Base-by-base conservation (phyloP, 768 basidiomycete species). In the Crucibulum laeve region DNA sequence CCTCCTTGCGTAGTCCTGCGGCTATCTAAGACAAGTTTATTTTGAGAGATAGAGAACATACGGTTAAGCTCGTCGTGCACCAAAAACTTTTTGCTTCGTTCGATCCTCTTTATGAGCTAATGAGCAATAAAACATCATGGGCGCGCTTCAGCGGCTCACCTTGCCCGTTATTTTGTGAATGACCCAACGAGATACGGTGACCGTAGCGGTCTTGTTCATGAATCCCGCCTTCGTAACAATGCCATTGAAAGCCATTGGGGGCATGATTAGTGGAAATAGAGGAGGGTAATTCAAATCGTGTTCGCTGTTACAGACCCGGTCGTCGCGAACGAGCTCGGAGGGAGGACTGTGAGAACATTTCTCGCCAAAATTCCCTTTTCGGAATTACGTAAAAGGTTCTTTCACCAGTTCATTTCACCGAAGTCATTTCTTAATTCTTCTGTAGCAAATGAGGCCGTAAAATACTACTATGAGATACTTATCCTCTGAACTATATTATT, bases 141-240 rank as follows among this genome's bases (percentile, higher is more conserved):
- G 10, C 14, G 30, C 5, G 8, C 5, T 42, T 42, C 15, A 33
- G 26, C 35, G 40, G 58, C 71, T 51, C 50, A 89, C 89, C 74
- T 91, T 91, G 52, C 84, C 81, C 4, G 88, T 91, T 37, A 77
- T 55, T 47, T 77, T 76, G 55, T 91, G 87, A n/a, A 78, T 63
- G 28, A 85, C 71, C 69, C 73, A 79, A 44, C 89, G 77, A 18
- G 84, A 80, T 5, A 91, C 87, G 0, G 85, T 82, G 38, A 91
- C 88, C 0, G 90, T 91, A 11, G 76, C 89, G 0, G 89, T 91
- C 59, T 90, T 91, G 43, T 81, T 71, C 88, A 91, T 91, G 51
- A 72, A 78, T 6, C 90, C 88, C 17, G 77, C 84, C 61, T 87
- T 91, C 24, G 87, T 84, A 15, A 91, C 90, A 28, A 80, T 54